Evolutionary conservation across 768 basidiomycete species (phyloP).

Genomic region (Trametopsis cervina): DNA sequence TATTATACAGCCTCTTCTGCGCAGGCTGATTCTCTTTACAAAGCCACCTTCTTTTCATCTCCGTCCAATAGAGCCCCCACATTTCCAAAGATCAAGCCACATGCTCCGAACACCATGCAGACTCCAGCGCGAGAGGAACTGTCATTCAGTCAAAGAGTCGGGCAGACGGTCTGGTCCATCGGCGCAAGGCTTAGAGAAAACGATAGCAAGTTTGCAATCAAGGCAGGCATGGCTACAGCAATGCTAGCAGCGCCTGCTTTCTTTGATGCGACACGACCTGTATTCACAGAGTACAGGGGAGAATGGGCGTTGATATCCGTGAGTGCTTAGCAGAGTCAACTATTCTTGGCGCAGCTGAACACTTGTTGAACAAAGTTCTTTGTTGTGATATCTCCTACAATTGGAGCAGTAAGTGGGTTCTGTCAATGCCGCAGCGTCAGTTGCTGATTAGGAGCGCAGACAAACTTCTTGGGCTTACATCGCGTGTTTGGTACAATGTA

Average conservation of each 20-base stretch:
- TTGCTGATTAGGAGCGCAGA: constrained; percentile 36
- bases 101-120: constrained; percentile 82
- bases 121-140: constrained; percentile 61
- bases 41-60: constrained; percentile 52
- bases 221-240: constrained; percentile 78
- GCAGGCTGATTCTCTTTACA: constrained; percentile 1
- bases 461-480: constrained; percentile 79
- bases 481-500: constrained; percentile 84
- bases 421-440: constrained; percentile 2
- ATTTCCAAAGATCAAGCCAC: constrained; percentile 78
- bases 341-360: constrained; percentile 4
- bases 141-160: constrained; percentile 51
- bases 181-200: constrained; percentile 59
- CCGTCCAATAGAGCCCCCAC: constrained; percentile 40
- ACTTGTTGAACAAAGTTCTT: constrained; percentile 49
- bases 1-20: neutral
- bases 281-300: constrained; percentile 78
- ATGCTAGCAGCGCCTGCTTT: constrained; percentile 86
- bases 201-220: constrained; percentile 83
- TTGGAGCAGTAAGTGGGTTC: constrained; percentile 63
- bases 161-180: constrained; percentile 68
- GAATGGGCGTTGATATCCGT: constrained; percentile 97
- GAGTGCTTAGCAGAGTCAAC: constrained; percentile 18
- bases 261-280: constrained; percentile 65
- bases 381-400: constrained; percentile 86